Evolutionary conservation across 2,329 filamentous ascomycete genomes (phyloP), one percentile per base, ranked within the genome.

Genomic region (Beauveria rudraprayagi): DNA sequence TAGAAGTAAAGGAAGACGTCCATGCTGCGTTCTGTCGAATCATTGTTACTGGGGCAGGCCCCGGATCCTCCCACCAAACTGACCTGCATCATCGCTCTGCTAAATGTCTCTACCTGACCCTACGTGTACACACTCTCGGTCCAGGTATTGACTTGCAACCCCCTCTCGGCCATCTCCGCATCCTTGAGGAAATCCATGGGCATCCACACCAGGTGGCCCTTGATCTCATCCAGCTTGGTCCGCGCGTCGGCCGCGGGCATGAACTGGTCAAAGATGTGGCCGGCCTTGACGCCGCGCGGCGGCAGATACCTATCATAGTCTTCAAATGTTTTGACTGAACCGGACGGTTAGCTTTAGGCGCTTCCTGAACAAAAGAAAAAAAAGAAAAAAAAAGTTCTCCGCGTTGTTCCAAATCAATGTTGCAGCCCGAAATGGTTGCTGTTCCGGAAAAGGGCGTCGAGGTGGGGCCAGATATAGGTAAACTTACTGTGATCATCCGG

Each of bases 131-230:
- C 84, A 81, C 90, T 91, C 79, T 97, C 91, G 0, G 93, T 97
- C 69, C 85, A 88, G 51, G 83, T 76, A 72, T 97, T 97, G 46
- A 97, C 85, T 74, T 92, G 87, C 73, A 97, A 70, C 0, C 93
- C 92, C 68, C 83, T 84, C 77, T 97, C 92, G 0, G 92, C 92
- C 92, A 97, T 95, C 67, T 90, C 82, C 0, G 87, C 91, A 65
- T 96, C 86, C 68, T 83, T 81, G 70, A 97, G 74, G 71, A 96
- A 97, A 51, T 92, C 84, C 68, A 97, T 73, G n/a, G 92, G 92
- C 87, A 96, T 93, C 90, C 91, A 95, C 7, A 97, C 93, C 46
- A 97, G 73, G 77, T 97, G 93, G 0, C 93, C 93, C 75, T 86
- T 87, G 66, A 97, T 85, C 69, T 88, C 81, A 67, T 91, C 86